Conservation (phyloP, 805 yeast species). For the Brettanomyces bruxellensis region DNA sequence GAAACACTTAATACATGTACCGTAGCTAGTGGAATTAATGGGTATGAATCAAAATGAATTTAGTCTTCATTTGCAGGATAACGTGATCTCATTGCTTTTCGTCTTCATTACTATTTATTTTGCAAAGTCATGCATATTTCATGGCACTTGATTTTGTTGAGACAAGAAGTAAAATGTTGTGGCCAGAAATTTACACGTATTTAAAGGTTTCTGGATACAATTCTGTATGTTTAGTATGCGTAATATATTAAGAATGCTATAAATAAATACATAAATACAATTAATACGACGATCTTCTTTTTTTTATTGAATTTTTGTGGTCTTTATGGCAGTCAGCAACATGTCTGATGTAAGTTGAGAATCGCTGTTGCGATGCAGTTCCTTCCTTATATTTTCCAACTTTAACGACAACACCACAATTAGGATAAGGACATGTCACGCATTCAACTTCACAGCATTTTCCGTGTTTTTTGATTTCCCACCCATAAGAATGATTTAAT, state of each 20-base stretch:
- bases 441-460: constrained; percentile 5
- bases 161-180: too few species aligned
- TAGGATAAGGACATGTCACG: constrained; percentile 8
- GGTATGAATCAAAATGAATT: too few species aligned
- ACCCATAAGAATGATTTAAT: constrained; percentile 4
- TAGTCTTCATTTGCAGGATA: too few species aligned
- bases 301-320: constrained; percentile 1
- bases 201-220: too few species aligned
- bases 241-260: not conserved
- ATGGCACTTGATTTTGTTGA: too few species aligned
- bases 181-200: too few species aligned
- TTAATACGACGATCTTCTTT: not conserved
- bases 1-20: too few species aligned
- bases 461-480: constrained; percentile 2
- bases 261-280: too few species aligned
- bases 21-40: too few species aligned
- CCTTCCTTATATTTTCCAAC: constrained; percentile 2
- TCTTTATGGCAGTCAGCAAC: constrained; percentile 5
- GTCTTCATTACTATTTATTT: too few species aligned
- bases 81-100: too few species aligned
- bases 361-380: not conserved
- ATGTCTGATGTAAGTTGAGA: constrained; percentile 12
- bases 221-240: not conserved
- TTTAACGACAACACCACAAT: constrained; percentile 5
- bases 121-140: too few species aligned